Evolutionary conservation across 2,329 filamentous ascomycete species (phyloP).

Genomic region (Aspergillus cejpii): DNA sequence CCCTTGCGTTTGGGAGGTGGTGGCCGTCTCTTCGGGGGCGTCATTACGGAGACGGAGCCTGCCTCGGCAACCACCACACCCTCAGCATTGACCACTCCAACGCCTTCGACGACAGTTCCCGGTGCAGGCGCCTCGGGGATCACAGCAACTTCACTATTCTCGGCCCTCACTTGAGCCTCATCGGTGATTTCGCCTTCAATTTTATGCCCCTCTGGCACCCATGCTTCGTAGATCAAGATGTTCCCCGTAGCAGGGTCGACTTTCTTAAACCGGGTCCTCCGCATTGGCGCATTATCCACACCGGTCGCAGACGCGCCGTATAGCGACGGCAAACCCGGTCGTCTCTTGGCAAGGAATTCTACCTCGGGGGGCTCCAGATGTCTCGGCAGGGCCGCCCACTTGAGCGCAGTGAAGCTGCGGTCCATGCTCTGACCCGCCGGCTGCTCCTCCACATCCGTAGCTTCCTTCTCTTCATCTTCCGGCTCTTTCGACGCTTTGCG

Average conservation of each 20-base stretch:
- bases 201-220: conserved; percentile 68
- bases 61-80: conserved; percentile 52
- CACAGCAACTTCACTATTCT: conserved; percentile 33
- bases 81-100: conserved; percentile 55
- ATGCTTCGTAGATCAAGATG: conserved; percentile 74
- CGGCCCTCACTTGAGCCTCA: conserved; percentile 44
- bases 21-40: conserved; percentile 56
- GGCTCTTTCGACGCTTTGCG: conserved; percentile 48
- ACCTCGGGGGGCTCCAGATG: conserved; percentile 53
- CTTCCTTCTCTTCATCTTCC: conserved; percentile 35
- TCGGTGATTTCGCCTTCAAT: conserved; percentile 75
- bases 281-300: conserved; percentile 50
- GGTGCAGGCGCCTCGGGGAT: conserved; percentile 45
- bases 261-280: conserved; percentile 72
- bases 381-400: conserved; percentile 53
- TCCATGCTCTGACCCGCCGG: conserved; percentile 27
- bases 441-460: conserved; percentile 31
- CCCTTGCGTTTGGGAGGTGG: conserved; percentile 74
- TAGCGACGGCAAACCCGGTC: conserved; percentile 52
- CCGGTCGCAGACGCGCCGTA: conserved; percentile 34
- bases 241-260: conserved; percentile 70
- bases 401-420: conserved; percentile 51
- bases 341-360: conserved; percentile 57
- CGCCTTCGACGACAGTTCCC: conserved; percentile 54
- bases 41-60: conserved; percentile 40